These are phyloP conservation scores for Hyphopichia pseudoburtonii DNA, from an alignment of 1,139 yeast species.

Conservation along the genomic window DNA sequence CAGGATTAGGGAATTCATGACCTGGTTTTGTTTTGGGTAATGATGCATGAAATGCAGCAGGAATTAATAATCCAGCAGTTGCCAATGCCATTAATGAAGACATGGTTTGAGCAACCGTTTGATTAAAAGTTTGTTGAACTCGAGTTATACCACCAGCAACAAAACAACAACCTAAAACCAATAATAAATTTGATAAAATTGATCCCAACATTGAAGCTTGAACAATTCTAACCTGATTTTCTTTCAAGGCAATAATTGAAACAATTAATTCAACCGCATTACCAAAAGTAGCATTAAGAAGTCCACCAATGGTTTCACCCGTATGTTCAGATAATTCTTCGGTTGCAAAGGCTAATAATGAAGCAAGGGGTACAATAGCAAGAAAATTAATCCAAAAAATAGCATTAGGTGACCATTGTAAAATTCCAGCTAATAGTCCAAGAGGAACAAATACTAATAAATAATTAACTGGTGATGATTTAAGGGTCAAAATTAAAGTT, in stretches of 20 bases:
- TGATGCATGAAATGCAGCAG: conserved; percentile 94
- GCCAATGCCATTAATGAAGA: conserved; percentile 89
- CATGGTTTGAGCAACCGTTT: conserved; percentile 98
- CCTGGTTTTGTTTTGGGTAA: conserved; percentile 50
- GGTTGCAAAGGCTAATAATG: conserved; percentile 85
- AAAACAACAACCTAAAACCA: conserved; percentile 95
- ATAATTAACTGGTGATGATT: conserved; percentile 75
- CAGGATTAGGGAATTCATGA: conserved; percentile 42
- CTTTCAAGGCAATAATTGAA: conserved; percentile 80
- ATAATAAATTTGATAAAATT: conserved; percentile 77
- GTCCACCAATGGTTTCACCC: conserved; percentile 88
- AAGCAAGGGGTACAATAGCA: conserved; percentile 92
- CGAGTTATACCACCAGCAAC: conserved; percentile 89
- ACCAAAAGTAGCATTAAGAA: conserved; percentile 94
- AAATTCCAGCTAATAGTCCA: conserved; percentile 71
- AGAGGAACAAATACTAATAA: conserved; percentile 81
- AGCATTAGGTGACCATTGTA: conserved; percentile 57
- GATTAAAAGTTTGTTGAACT: conserved; percentile 85
- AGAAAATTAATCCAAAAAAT: conserved; percentile 77
- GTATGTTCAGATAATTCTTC: conserved; percentile 87
- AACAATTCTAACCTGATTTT: conserved; percentile 88
- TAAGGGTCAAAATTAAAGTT: conserved; percentile 32
- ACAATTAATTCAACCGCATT: conserved; percentile 93
- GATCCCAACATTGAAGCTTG: conserved; percentile 98
- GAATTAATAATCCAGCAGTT: conserved; percentile 82